Evolutionary conservation across 108 stramenopile genomes (phyloP).

Genomic region (Phaeodactylum tricornutum): DNA sequence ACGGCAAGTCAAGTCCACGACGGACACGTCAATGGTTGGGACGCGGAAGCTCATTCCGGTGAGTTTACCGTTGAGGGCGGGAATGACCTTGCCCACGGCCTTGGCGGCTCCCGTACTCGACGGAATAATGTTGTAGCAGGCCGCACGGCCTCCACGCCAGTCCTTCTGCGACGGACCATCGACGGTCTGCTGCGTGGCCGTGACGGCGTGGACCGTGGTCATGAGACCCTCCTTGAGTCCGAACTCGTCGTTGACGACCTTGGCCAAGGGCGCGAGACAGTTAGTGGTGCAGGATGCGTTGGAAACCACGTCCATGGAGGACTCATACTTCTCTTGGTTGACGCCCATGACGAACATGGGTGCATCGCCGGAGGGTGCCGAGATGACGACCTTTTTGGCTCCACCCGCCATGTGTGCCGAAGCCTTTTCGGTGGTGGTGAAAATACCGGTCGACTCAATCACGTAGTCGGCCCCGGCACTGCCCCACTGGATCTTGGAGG

Average conservation of each 20-base stretch:
- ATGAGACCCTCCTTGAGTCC: slow-evolving; percentile 95
- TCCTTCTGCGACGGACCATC: slow-evolving; percentile 98
- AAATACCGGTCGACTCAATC: slow-evolving; percentile 92
- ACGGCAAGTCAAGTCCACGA: slow-evolving; percentile 91
- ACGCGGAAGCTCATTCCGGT: slow-evolving; percentile 99
- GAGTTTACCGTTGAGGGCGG: slow-evolving; percentile 92
- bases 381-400: slow-evolving; percentile 96
- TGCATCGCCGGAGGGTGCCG: slow-evolving; percentile 90
- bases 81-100: slow-evolving; percentile 96
- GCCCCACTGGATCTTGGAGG: slow-evolving; percentile 90
- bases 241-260: slow-evolving; percentile 97
- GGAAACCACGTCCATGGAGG: slow-evolving; percentile 86
- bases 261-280: slow-evolving; percentile 96
- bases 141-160: slow-evolving; percentile 97
- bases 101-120: slow-evolving; percentile 93
- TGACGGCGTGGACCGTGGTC: slow-evolving; percentile 98
- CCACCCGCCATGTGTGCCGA: slow-evolving; percentile 85
- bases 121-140: slow-evolving; percentile 97
- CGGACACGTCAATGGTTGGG: slow-evolving; percentile 93
- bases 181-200: slow-evolving; percentile 44
- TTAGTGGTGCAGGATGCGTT: slow-evolving; percentile 99
- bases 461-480: slow-evolving; percentile 87
- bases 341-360: slow-evolving; percentile 99
- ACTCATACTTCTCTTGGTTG: slow-evolving; percentile 80
- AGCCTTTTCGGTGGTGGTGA: slow-evolving; percentile 86